Conservation (phyloP, 441 rosid genomes). For the Mallotus repandus region DNA sequence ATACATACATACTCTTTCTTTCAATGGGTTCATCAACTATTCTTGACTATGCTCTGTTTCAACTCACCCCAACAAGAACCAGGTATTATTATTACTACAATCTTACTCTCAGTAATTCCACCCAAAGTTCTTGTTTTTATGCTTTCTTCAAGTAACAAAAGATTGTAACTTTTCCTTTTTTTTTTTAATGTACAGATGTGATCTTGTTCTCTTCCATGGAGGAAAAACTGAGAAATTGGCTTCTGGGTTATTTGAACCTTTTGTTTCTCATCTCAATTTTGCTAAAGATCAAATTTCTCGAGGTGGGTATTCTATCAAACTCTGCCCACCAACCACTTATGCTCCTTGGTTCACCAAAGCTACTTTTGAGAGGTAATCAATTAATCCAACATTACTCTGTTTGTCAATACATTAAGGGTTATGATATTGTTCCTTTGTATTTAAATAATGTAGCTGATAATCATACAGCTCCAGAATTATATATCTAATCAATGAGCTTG, state of each 20-base stretch:
- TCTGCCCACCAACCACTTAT: slow-evolving; percentile 49
- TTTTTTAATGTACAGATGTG: slow-evolving; percentile 49
- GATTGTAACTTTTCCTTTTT: neutral
- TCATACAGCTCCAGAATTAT: neutral
- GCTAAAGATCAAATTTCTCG: slow-evolving; percentile 75
- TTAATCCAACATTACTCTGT: neutral
- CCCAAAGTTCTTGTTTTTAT: neutral
- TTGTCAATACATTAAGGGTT: neutral
- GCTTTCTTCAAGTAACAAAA: neutral
- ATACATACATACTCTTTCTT: slow-evolving; percentile 1
- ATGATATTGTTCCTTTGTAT: neutral
- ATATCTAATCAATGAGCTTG: neutral
- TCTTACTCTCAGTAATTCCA: neutral
- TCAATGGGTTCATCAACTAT: slow-evolving; percentile 45
- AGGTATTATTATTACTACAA: slow-evolving; percentile 30
- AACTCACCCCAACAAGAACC: slow-evolving; percentile 79
- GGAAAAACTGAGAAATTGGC: slow-evolving; percentile 74
- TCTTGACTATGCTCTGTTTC: slow-evolving; percentile 70
- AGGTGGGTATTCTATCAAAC: slow-evolving; percentile 86
- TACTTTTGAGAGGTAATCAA: slow-evolving; percentile 66
- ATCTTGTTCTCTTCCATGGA: slow-evolving; percentile 62
- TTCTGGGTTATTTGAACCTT: slow-evolving; percentile 78
- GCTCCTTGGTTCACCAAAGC: slow-evolving; percentile 85
- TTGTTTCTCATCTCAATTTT: slow-evolving; percentile 68
- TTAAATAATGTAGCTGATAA: neutral